phyloP scores from a whole-genome alignment of 129 eudicot genomes.

The Mikania micrantha region DNA sequence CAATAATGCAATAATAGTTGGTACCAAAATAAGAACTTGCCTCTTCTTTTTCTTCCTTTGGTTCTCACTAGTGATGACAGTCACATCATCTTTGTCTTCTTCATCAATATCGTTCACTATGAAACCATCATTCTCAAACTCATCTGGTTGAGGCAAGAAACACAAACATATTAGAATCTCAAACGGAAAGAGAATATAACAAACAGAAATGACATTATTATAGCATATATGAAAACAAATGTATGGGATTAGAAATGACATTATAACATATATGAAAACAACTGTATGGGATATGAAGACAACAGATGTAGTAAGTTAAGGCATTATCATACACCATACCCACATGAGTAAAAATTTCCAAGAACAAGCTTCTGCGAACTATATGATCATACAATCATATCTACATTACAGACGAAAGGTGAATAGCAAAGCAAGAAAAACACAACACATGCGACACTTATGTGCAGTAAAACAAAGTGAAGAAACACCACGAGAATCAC shows the following conservation, averaged over 20 bases:
- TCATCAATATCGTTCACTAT: constrained; percentile 72
- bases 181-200: constrained; percentile 25
- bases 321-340: neutral
- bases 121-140: constrained; percentile 77
- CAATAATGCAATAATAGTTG: too few species aligned
- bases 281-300: neutral
- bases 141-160: constrained; percentile 38
- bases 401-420: neutral
- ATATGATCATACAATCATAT: neutral
- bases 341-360: neutral
- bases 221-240: neutral
- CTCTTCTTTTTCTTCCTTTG: constrained; percentile 67
- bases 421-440: neutral
- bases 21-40: constrained; percentile 18
- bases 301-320: neutral
- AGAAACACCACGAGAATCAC: neutral
- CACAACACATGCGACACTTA: neutral
- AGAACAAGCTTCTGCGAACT: neutral
- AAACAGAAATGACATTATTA: neutral
- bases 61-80: constrained; percentile 45
- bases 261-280: too few species aligned
- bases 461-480: neutral
- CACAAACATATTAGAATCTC: constrained; percentile 17
- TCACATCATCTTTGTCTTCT: constrained; percentile 45
- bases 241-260: too few species aligned